Evolutionary conservation across 2,329 filamentous ascomycete genomes (phyloP), one percentile per base, ranked within the genome.

Genomic region (Emericellopsis cladophorae): DNA sequence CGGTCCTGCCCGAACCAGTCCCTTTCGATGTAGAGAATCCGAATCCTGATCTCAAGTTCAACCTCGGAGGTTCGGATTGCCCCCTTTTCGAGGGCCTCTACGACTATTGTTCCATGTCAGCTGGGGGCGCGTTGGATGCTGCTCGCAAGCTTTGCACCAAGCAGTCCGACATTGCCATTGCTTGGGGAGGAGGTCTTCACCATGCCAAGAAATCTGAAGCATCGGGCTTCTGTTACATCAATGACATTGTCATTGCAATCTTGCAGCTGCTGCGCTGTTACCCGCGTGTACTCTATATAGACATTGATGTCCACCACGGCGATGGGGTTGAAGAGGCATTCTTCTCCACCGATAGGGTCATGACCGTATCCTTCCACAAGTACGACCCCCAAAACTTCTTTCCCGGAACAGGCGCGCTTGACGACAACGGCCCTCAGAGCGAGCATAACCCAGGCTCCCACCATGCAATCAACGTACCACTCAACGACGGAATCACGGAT

Each of bases 181-280:
- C 94, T 53, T 98, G 92, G 92, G 92, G 88, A 15, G 92, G 92
- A 31, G 92, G 92, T 10, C 74, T 98, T 24, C 92, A 98, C 60
- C 92, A 98, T 55, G 92, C 92, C 36, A 95, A 96, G 62, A 92
- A 90, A 57, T 78, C 82, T 40, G 88, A 95, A 62, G 90, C 92
- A 0, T 90, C 84, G 12, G 92, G 92, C 1, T 98, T 98, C 62
- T 98, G 92, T 66, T 98, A 98, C 65, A 88, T 96, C 65, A 98
- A 98, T 60, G 92, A 98, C 61, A 96, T 96, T 52, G 92, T 96
- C 43, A 74, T 98, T 37, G 87, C 84, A 31, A 92, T 95, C 51
- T 73, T 96, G 31, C 84, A 95, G 57, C 74, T 98, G 9, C 70
- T 96, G 14, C 81, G 84, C 24, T 75, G 81, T 54, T 78, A 89